Percentiles rank a stretch among this genome's conserved stretches.
Conservation (phyloP, 2,329 filamentous ascomycete genomes). For the Calonectria multiphialidica region DNA sequence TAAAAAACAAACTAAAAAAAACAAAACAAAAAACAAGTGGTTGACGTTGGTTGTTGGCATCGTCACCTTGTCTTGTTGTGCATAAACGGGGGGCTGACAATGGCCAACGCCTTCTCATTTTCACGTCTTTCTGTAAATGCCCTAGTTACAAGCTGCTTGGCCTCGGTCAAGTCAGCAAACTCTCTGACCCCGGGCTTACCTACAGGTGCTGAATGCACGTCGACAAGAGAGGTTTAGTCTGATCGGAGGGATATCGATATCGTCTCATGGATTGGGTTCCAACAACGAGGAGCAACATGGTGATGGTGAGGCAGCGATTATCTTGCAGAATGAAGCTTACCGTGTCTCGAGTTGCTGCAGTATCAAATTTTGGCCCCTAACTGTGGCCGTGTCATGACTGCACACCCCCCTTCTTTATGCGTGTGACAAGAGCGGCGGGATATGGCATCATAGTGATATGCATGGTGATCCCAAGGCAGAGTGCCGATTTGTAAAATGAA, state of each 20-base stretch:
- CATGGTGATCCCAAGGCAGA: neutral
- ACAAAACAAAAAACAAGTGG: neutral
- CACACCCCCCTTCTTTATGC: neutral
- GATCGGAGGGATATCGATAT: slow-evolving; percentile 2
- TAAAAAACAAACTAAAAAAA: too few relatives aligned
- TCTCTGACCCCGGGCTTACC: slow-evolving; percentile 10
- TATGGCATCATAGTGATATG: slow-evolving; percentile 17
- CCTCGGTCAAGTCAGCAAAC: slow-evolving; percentile 11
- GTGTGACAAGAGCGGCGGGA: neutral
- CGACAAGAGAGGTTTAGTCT: slow-evolving; percentile 26
- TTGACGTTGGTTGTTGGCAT: too few relatives aligned
- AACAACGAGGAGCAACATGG: slow-evolving; percentile 23
- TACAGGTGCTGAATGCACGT: slow-evolving; percentile 27
- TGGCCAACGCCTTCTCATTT: neutral
- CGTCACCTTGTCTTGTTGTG: neutral
- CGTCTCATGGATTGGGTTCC: slow-evolving; percentile 30
- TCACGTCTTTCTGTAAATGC: neutral
- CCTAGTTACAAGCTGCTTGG: neutral
- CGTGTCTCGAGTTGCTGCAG: slow-evolving; percentile 16
- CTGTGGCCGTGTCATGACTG: neutral
- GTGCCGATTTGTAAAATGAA: slow-evolving; percentile 7
- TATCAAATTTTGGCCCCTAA: slow-evolving; percentile 2
- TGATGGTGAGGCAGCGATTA: slow-evolving; percentile 23
- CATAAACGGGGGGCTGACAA: too few relatives aligned
- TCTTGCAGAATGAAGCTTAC: neutral